Conservation (phyloP, 2,329 filamentous ascomycete genomes). For the Penicillium hordei region DNA sequence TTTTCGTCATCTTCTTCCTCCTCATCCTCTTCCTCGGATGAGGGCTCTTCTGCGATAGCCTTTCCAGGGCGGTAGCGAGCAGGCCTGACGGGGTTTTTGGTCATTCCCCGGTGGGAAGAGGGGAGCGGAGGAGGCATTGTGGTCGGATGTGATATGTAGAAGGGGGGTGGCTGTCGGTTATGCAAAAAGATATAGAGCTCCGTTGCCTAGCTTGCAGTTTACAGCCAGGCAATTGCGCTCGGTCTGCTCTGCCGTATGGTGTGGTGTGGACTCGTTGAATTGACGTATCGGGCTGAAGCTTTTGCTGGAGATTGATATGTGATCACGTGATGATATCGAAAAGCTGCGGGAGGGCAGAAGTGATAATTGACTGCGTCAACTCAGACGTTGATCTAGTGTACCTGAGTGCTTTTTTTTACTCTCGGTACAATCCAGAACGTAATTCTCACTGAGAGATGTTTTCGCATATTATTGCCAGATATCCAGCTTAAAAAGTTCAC, state of each 20-base stretch:
- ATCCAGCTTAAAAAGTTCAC: background rate
- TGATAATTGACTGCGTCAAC: background rate
- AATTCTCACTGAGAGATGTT: fast-evolving
- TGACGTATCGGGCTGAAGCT: conserved; percentile 8
- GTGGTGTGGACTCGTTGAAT: background rate
- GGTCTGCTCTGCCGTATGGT: background rate
- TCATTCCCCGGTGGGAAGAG: conserved; percentile 67
- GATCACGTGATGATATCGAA: conserved; percentile 4
- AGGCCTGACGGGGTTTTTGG: conserved; percentile 79
- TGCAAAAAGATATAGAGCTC: background rate
- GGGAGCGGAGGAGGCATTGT: conserved; percentile 48
- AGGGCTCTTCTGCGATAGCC: conserved; percentile 52
- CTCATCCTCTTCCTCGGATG: conserved; percentile 53
- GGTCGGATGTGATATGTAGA: conserved; percentile 1
- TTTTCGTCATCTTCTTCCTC: conserved; percentile 60
- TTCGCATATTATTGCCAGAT: background rate
- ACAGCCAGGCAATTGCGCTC: background rate
- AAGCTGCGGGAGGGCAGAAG: background rate
- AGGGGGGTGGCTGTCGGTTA: background rate
- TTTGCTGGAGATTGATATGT: conserved; percentile 4
- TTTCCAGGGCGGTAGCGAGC: conserved; percentile 85
- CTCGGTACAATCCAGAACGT: fast-evolving
- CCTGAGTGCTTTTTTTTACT: background rate
- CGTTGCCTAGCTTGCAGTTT: background rate
- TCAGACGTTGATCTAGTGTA: background rate